Evolutionary conservation across 257 asterid genomes (phyloP), one percentile per base, ranked within the genome.

Genomic region (Eucommia ulmoides): DNA sequence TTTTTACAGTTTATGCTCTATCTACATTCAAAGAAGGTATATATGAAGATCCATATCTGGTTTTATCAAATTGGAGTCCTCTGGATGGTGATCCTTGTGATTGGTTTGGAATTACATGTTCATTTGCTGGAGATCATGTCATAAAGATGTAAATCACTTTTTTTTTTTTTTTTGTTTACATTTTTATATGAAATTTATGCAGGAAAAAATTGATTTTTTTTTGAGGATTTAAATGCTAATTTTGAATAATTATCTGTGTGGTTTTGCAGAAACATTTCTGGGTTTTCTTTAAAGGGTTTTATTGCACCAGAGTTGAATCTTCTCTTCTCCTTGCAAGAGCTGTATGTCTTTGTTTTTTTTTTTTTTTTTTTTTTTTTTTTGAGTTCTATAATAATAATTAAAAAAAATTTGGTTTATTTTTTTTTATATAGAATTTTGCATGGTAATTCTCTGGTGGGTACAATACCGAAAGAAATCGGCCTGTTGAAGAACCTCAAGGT

Each of bases 401-500:
- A 18, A 4, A 38, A 3, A 14, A 38, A 2, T 38, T 3, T 38
- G 2, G 45, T 2, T 38, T 38, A 14, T 3, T 14, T 3, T 38
- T 49, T 64, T 26, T 49, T 60, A 22, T 51, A 53, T 66, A 91
- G 99, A 61, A 59, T 73, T 56, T 72, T 91, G 75, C 95, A 77
- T 71, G 86, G 79, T 21, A 91, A 91, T 67, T 44, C 57, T 54
- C 75, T 91, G 74, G 72, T 77, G 33, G 95, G 97, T 52, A 59
- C 80, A 35, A 83, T 91, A 50, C 99, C 99, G 0, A 91, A 75
- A 65, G 89, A 91, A 70, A 70, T 91, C 65, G 89, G 95, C 38
- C 33, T 58, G 75, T 72, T 91, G 78, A 81, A 66, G 51, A 81
- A 74, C 62, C 81, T 91, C 54, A 71, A 65, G 73, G 75, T 73